Percentiles rank a stretch among this genome's conserved stretches.
phyloP scores from a whole-genome alignment of 306 rosid species.

The Clitoria ternatea region DNA sequence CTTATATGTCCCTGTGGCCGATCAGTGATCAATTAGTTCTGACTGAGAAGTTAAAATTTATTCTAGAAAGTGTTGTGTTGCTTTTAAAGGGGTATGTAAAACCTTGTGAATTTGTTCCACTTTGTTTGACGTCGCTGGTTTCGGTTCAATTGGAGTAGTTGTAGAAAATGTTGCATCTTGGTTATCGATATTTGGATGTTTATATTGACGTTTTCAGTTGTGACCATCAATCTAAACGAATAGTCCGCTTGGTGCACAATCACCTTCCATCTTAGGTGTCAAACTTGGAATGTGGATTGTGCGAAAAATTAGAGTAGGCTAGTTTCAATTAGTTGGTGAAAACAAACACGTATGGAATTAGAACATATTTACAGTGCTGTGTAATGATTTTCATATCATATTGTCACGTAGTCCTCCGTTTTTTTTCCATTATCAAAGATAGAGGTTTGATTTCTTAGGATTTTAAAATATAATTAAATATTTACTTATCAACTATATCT shows the following conservation, averaged over 20 bases:
- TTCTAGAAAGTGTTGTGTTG: constrained; percentile 12
- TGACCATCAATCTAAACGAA: not conserved
- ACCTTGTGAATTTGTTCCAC: not conserved
- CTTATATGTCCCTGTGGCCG: constrained; percentile 3
- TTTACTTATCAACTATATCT: too few relatives aligned
- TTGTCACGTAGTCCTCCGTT: too few relatives aligned
- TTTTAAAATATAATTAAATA: too few relatives aligned
- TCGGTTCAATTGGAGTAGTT: not conserved
- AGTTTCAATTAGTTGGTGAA: not conserved
- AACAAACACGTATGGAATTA: too few relatives aligned
- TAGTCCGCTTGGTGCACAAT: not conserved
- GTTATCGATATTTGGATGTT: not conserved
- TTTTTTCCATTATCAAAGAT: too few relatives aligned
- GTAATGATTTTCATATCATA: too few relatives aligned
- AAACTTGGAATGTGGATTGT: not conserved
- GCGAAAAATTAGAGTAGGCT: not conserved
- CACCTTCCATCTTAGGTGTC: not conserved
- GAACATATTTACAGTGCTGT: too few relatives aligned
- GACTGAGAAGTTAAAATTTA: constrained; percentile 19
- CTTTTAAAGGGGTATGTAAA: not conserved
- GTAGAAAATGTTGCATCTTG: not conserved
- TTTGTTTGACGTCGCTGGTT: not conserved
- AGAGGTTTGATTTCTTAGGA: too few relatives aligned
- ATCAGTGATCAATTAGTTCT: constrained; percentile 20
- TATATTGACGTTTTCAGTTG: not conserved